Base-by-base conservation (phyloP, 768 basidiomycete species). In the Mycena amicta region DNA sequence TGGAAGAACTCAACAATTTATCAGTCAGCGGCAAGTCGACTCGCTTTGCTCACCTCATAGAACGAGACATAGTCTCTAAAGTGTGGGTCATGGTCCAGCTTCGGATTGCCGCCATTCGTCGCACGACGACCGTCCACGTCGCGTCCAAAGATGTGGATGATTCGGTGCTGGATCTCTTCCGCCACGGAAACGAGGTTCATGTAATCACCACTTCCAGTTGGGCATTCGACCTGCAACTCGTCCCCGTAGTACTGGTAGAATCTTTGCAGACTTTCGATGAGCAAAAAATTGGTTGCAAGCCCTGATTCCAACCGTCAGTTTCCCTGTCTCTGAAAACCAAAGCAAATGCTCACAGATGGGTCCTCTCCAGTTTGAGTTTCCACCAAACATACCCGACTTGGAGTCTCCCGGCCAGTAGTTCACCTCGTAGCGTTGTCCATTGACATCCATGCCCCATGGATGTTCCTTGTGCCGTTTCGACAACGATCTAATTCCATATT, bases 351-450 rank as follows among this genome's bases (percentile, higher is more conserved):
- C 64, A 90, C 90, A 92, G 56, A 92, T 90, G 3, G 90, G 90
- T n/a, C 94, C 94, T 70, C 94, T 79, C 93, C 93, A 96, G 64
- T 95, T 95, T n/a, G 93, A 95, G 69, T 95, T 95, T n/a, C 93
- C 93, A 52, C 95, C 94, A 72, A 97, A 96, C 96, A 99, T 99
- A 47, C 95, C 95, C 12, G 93, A 95, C 66, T 84, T 85, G 2
- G 96, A 98, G 71, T 99, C 97, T 8, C 95, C 97, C 1, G 97
- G 96, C 97, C 97, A 98, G 74, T 98, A 99, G 30, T 85, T 84
- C 28, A 98, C 93, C 68, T 94, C 92, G 70, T 97, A 92, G 40
- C 88, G 83, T 65, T 98, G 85, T 16, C 94, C 95, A 60, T 97
- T 86, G 49, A 97, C 96, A 60, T 93, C 79, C 83, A 98, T 97